phyloP scores from a whole-genome alignment of 768 basidiomycete genomes.

The Mycena crocata region DNA sequence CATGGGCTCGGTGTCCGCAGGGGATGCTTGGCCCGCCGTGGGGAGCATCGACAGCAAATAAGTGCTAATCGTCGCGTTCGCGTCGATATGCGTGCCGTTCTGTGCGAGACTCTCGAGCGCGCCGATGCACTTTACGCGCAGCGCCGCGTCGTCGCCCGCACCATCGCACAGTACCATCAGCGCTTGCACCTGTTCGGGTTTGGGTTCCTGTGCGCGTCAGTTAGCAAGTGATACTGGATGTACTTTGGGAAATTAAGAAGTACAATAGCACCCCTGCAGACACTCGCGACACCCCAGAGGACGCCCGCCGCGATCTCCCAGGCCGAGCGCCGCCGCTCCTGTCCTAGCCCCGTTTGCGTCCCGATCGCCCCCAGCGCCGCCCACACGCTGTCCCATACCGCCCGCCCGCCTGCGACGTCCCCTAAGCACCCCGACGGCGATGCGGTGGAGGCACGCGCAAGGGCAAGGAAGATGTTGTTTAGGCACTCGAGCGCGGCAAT shows the following conservation, averaged over 20 bases:
- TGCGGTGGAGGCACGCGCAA: constrained; percentile 57
- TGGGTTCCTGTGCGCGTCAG: constrained; percentile 61
- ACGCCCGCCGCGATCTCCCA: constrained; percentile 87
- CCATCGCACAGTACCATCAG: constrained; percentile 73
- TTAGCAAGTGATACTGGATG: neutral
- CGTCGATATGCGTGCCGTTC: constrained; percentile 68
- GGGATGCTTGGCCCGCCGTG: constrained; percentile 49
- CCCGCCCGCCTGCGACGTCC: constrained; percentile 62
- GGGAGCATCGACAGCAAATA: constrained; percentile 78
- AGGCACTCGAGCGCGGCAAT: constrained; percentile 89
- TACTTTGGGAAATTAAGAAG: constrained; percentile 30
- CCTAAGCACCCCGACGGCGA: no score
- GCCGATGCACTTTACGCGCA: constrained; percentile 85
- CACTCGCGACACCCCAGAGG: constrained; percentile 86
- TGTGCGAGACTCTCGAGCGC: constrained; percentile 89
- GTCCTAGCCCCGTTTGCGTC: constrained; percentile 67
- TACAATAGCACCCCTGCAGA: constrained; percentile 80
- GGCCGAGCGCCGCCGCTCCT: constrained; percentile 77
- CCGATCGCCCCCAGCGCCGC: constrained; percentile 68
- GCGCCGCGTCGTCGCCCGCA: constrained; percentile 60
- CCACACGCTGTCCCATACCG: constrained; percentile 79
- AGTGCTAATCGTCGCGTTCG: constrained; percentile 77
- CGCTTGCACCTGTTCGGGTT: constrained; percentile 69
- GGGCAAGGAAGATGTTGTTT: constrained; percentile 88
- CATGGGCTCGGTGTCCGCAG: constrained; percentile 71